Base-by-base conservation (phyloP, 1,284 basidiomycete species). In the Xerocomus subilludens region DNA sequence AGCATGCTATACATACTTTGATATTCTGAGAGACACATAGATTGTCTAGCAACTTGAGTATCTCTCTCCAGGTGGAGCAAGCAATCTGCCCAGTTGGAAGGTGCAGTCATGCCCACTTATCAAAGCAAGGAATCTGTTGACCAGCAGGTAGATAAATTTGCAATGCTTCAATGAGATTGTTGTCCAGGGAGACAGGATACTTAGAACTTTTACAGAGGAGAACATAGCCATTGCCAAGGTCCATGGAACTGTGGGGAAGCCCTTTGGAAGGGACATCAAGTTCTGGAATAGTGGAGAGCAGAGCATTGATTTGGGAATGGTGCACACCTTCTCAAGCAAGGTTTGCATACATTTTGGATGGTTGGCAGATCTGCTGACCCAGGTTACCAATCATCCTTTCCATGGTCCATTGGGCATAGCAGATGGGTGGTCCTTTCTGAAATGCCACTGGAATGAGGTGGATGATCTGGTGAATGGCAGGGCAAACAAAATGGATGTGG, bases 331-430 rank as follows among this genome's bases (percentile, higher is more conserved):
- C 58, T 14, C 45, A 9, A 25, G 65, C 36, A 7, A 71, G 51
- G 25, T 69, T 69, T 20, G 23, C 56, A 59, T 49, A 67, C 13
- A 42, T 42, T 6, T 67, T 59, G 9, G 42, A 47, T 2, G 66
- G 56, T 9, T 67, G 38, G 2, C 33, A 11, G 11, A 67, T 67
- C 42, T 67, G 55, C 35, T 67, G 55, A n/a, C 42, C 30, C 6
- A 67, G 65, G 35, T 67, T 67, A 3, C 55, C 56, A 49, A 67
- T 67, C 6, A 38, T 67, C 5, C 30, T 10, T n/a, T 67, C 66
- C 55, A 67, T 67, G 7, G 66, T 67, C 66, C 56, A 67, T 30
- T 67, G 56, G 1, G 42, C 42, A 59, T 67, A 67, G 10, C 66
- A 67, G 25, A 67, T 67, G 8, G 66, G 38, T 2, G 66, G 56